phyloP scores from a whole-genome alignment of 345 rosid species.

The Geranium brycei region DNA sequence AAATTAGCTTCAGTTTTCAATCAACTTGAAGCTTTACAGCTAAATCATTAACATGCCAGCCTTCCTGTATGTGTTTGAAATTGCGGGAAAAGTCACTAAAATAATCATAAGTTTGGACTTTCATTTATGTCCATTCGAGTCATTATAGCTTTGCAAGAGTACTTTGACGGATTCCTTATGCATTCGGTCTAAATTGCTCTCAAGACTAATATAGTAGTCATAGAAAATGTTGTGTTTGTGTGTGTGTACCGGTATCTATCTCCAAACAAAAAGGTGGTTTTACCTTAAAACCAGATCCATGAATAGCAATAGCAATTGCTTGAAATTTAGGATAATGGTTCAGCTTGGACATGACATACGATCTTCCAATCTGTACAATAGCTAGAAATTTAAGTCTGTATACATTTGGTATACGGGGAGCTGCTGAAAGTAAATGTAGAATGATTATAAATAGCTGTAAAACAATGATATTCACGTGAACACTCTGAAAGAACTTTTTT shows the following conservation, averaged over 20 bases:
- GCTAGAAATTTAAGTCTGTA: neutral
- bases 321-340: slow-evolving; percentile 44
- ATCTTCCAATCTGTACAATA: slow-evolving; percentile 37
- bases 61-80: too few relatives aligned
- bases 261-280: too few relatives aligned
- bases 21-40: too few relatives aligned
- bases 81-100: neutral
- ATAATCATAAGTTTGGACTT: too few relatives aligned
- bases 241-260: too few relatives aligned
- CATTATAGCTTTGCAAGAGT: neutral
- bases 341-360: slow-evolving; percentile 34
- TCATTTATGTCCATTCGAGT: neutral
- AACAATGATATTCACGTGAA: too few relatives aligned
- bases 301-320: slow-evolving; percentile 32
- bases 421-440: too few relatives aligned
- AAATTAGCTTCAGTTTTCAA: too few relatives aligned
- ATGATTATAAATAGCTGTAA: neutral
- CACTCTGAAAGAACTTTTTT: too few relatives aligned
- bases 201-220: neutral
- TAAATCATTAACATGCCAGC: too few relatives aligned
- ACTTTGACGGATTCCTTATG: too few relatives aligned
- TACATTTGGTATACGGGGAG: too few relatives aligned
- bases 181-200: neutral
- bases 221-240: slow-evolving; percentile 1
- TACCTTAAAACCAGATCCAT: slow-evolving; percentile 53